phyloP scores from a whole-genome alignment of 1,139 yeast genomes.

The Geotrichum siamense region DNA sequence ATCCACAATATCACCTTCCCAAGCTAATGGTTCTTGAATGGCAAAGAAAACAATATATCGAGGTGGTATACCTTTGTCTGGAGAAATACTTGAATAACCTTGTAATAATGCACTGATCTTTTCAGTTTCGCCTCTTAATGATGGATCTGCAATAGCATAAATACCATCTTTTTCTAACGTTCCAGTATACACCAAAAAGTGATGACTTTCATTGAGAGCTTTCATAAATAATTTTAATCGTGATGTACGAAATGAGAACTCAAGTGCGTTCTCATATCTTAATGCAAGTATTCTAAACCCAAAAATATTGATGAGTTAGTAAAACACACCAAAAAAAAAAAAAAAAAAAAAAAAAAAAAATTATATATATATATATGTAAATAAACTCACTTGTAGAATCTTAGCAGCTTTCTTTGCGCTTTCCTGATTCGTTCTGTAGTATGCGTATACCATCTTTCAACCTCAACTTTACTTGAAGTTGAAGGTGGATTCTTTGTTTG shows the following conservation, averaged over 20 bases:
- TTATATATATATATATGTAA: not conserved
- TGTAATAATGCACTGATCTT: conserved; percentile 34
- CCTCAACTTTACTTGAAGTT: conserved; percentile 40
- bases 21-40: conserved; percentile 77
- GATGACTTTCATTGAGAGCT: conserved; percentile 56
- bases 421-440: conserved; percentile 81
- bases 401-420: conserved; percentile 71
- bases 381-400: conserved; percentile 46
- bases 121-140: conserved; percentile 40
- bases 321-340: no score
- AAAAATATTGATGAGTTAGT: conserved; percentile 5
- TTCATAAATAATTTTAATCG: conserved; percentile 47
- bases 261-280: conserved; percentile 68
- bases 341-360: not conserved
- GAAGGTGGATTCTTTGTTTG: conserved; percentile 55
- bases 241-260: conserved; percentile 53
- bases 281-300: conserved; percentile 50
- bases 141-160: conserved; percentile 53
- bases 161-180: conserved; percentile 7
- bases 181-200: conserved; percentile 48
- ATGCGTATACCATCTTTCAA: conserved; percentile 72
- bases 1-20: conserved; percentile 78
- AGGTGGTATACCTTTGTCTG: not conserved
- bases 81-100: conserved; percentile 29
- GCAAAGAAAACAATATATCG: conserved; percentile 66